These are phyloP conservation scores for Pyropia haitanensis DNA, from an alignment of 23 red algal species.

Conservation along the genomic window DNA sequence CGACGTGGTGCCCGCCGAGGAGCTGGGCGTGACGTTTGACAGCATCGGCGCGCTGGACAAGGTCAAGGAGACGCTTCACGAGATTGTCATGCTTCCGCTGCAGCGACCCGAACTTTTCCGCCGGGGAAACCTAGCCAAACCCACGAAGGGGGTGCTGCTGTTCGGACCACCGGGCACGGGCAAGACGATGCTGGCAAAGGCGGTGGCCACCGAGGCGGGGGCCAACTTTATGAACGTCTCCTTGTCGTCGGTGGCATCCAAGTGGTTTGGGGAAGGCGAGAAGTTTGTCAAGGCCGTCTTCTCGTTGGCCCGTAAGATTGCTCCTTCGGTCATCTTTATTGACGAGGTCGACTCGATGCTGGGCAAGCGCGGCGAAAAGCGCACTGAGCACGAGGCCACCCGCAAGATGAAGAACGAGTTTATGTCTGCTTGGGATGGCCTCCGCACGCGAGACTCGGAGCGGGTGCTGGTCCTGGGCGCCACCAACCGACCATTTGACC, in stretches of 20 bases:
- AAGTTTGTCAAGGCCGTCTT: slow-evolving; percentile 33
- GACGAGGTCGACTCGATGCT: slow-evolving; percentile 57
- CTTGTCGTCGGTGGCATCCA: slow-evolving; percentile 20
- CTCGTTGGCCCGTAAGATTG: slow-evolving; percentile 11
- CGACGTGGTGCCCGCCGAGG: neutral
- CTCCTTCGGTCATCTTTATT: slow-evolving; percentile 41
- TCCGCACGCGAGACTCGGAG: slow-evolving; percentile 2
- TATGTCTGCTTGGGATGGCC: slow-evolving; percentile 42
- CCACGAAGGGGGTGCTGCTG: slow-evolving; percentile 67
- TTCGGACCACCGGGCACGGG: slow-evolving; percentile 85
- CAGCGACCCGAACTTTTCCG: slow-evolving; percentile 52
- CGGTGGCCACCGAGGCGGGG: slow-evolving; percentile 36
- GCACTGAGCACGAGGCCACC: slow-evolving; percentile 41
- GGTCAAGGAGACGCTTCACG: slow-evolving; percentile 47
- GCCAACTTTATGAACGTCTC: slow-evolving; percentile 43
- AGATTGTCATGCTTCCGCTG: slow-evolving; percentile 52
- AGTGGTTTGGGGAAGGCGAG: slow-evolving; percentile 55
- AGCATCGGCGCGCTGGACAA: slow-evolving; percentile 45
- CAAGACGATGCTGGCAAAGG: slow-evolving; percentile 79
- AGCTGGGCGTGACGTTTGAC: slow-evolving; percentile 26
- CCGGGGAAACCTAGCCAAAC: slow-evolving; percentile 21
- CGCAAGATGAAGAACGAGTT: slow-evolving; percentile 53
- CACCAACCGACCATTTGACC: slow-evolving; percentile 45
- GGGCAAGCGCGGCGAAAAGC: slow-evolving; percentile 12
- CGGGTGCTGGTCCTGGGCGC: slow-evolving; percentile 45